A percentile compares a stretch with the other conserved stretches of the same genome.
These are phyloP conservation scores for Kwoniella europaea DNA, from an alignment of 768 basidiomycete species.

Conservation along the genomic window DNA sequence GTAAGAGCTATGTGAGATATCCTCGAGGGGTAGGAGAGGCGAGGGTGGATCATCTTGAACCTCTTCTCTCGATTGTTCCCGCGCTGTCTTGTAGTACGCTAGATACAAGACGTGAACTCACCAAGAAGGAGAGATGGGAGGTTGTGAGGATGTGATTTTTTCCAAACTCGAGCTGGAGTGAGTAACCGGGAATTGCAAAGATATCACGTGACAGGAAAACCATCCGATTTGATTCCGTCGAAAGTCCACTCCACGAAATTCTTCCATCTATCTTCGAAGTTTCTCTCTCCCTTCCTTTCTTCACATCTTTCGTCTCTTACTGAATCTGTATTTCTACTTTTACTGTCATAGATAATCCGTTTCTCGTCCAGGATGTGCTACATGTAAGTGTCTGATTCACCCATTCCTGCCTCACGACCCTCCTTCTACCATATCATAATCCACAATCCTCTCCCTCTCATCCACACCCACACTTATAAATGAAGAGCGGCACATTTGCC, in stretches of 20 bases:
- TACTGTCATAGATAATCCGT: background rate
- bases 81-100: too few species aligned
- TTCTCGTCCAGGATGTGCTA: background rate
- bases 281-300: constrained; percentile 1
- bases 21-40: background rate
- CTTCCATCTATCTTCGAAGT: background rate
- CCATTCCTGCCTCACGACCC: background rate
- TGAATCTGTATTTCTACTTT: background rate
- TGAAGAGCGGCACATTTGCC: constrained; percentile 54
- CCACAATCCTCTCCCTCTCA: background rate
- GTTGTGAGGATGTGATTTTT: too few species aligned
- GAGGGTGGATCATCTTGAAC: background rate
- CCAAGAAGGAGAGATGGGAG: too few species aligned
- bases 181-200: too few species aligned
- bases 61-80: too few species aligned
- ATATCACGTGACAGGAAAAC: constrained; percentile 16
- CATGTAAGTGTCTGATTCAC: background rate
- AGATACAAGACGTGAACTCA: too few species aligned
- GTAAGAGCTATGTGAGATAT: constrained; percentile 21
- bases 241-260: background rate
- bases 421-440: background rate
- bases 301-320: background rate
- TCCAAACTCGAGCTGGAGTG: too few species aligned
- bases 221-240: constrained; percentile 24
- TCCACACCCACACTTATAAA: constrained; percentile 22